Base-by-base conservation (phyloP, 1,139 yeast species). In the Geotrichum carabidarum region DNA sequence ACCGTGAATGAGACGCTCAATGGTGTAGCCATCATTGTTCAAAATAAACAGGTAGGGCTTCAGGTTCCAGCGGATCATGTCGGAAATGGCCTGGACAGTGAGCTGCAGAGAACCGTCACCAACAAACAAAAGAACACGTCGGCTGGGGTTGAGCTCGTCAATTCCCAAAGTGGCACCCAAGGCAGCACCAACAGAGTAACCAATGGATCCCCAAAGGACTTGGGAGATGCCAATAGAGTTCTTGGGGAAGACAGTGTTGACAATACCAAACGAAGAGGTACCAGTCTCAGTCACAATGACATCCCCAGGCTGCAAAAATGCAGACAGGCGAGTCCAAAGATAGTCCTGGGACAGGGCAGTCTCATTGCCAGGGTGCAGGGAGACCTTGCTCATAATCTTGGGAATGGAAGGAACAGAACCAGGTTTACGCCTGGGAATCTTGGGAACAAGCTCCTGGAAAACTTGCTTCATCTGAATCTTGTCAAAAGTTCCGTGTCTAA, bases 41-140 rank as follows among this genome's bases (percentile, higher is more conserved):
- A 88, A 78, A 48, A 88, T 83, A 68, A 87, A 88, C 66, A 88
- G 72, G 74, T 87, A 87, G 61, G 95, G 93, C 61, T 82, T 84
- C 66, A 84, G 78, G 54, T 81, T 80, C 86, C 89, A 84, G 74
- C 86, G 82, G 69, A 85, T 77, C 83, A 86, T 82, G 63, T 94
- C 84, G 60, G 91, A 84, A 68, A 88, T 84, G 69, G 88, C 94
- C 73, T 88, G 94, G 36, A 84, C 93, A 2, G 95, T 86, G 71
- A 87, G 78, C 73, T 88, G 95, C 68, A 88, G 77, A 32, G 95
- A 87, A 68, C 95, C 95, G 70, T 88, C 96, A 72, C 96, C 95
- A 57, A 86, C 86, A 71, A 88, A 88, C 63, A 88, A 75, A 61
- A 86, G 78, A 58, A 86, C 94, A 76, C 95, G 81, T 71, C 81